Evolutionary conservation across 2,329 filamentous ascomycete species (phyloP).

Genomic region (Aotearoamyces nothofagi): DNA sequence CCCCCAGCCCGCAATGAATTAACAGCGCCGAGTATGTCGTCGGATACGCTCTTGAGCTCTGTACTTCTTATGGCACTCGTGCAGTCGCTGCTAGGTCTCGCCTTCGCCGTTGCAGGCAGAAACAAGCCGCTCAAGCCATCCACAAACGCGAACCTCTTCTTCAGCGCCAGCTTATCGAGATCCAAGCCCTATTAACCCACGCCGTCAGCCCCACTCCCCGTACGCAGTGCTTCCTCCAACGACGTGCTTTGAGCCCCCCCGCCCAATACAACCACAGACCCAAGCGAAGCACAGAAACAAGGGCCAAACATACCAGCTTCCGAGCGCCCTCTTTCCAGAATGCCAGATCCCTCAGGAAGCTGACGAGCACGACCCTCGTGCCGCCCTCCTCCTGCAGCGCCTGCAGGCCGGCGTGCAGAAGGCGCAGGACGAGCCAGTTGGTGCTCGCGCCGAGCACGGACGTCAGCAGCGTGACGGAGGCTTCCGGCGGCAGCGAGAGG

Average conservation of each 20-base stretch:
- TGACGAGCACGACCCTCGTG: constrained; percentile 56
- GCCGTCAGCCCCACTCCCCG: background rate
- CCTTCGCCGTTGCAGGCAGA: constrained; percentile 6
- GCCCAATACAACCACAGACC: constrained; percentile 1
- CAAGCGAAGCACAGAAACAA: constrained; percentile 3
- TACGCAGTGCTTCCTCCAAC: no score
- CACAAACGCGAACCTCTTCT: constrained; percentile 53
- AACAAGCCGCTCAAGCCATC: constrained; percentile 37
- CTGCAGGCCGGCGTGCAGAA: constrained; percentile 23
- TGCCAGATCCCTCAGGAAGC: constrained; percentile 61
- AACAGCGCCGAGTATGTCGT: constrained; percentile 10
- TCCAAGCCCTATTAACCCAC: constrained; percentile 47
- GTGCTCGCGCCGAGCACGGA: constrained; percentile 48
- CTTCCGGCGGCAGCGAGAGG: constrained; percentile 38
- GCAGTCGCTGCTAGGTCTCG: constrained; percentile 1
- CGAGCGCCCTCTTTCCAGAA: constrained; percentile 66
- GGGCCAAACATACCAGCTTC: constrained; percentile 46
- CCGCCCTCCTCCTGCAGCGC: constrained; percentile 17
- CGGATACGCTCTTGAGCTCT: constrained; percentile 7
- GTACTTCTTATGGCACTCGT: constrained; percentile 8
- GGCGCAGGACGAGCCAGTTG: constrained; percentile 49
- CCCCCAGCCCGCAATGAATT: constrained; percentile 5
- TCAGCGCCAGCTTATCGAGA: constrained; percentile 40
- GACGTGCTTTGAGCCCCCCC: no score
- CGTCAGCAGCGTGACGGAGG: constrained; percentile 51